These are phyloP conservation scores for Phascolomyces articulosus DNA, from an alignment of 371 early-diverging fungal genomes.

Conservation along the genomic window DNA sequence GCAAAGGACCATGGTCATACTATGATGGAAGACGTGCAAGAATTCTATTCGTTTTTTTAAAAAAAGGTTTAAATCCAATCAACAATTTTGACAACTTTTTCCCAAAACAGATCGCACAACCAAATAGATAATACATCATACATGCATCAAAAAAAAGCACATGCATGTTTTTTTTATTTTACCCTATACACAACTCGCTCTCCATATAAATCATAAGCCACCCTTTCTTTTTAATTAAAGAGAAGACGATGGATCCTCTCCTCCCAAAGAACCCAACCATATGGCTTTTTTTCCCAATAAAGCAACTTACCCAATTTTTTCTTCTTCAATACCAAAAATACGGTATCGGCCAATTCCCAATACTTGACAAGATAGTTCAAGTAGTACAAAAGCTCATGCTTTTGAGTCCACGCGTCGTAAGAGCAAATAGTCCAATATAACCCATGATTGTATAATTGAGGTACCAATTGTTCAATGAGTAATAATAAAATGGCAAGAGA, in stretches of 20 bases:
- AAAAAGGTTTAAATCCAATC: not conserved
- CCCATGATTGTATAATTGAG: slow-evolving; percentile 64
- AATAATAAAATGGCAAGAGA: slow-evolving; percentile 65
- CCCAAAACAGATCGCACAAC: too few relatives aligned
- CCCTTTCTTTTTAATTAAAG: too few relatives aligned
- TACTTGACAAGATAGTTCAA: slow-evolving; percentile 86
- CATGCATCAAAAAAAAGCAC: too few relatives aligned
- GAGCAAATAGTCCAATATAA: slow-evolving; percentile 71
- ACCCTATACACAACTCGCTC: too few relatives aligned
- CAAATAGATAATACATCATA: too few relatives aligned
- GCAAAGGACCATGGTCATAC: slow-evolving; percentile 71
- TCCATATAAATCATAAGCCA: too few relatives aligned
- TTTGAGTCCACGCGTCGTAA: slow-evolving; percentile 65
- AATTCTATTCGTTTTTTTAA: slow-evolving; percentile 50
- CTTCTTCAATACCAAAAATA: slow-evolving; percentile 37
- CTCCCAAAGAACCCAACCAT: too few relatives aligned
- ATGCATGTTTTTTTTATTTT: not conserved
- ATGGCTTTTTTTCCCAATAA: not conserved
- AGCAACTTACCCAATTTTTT: slow-evolving; percentile 32
- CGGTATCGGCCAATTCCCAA: slow-evolving; percentile 68
- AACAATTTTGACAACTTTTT: not conserved
- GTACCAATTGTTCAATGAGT: slow-evolving; percentile 71
- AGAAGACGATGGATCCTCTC: too few relatives aligned
- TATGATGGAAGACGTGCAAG: slow-evolving; percentile 87
- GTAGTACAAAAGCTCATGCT: slow-evolving; percentile 77